phyloP scores from a whole-genome alignment of 1,284 basidiomycete genomes.

The Cerioporus squamosus region DNA sequence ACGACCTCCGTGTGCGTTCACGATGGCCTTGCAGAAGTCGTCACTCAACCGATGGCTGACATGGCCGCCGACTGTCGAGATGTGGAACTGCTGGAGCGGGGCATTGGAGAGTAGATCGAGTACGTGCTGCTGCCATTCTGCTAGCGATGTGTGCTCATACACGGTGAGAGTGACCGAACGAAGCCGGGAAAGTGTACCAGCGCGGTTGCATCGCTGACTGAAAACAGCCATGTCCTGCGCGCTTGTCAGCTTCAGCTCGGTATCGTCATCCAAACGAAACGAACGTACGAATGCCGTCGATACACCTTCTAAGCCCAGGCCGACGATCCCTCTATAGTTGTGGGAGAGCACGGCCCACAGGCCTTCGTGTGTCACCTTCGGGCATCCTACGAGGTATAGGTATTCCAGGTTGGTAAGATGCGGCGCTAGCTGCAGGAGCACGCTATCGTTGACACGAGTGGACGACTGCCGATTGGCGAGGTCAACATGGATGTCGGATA shows the following conservation, averaged over 20 bases:
- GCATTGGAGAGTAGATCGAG: constrained; percentile 47
- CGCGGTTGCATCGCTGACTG: constrained; percentile 39
- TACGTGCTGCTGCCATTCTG: constrained; percentile 49
- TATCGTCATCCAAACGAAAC: too few relatives aligned
- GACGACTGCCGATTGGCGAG: constrained; percentile 46
- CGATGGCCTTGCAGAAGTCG: constrained; percentile 53
- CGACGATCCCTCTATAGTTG: constrained; percentile 49
- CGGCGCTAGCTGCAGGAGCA: constrained; percentile 53
- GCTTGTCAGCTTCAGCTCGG: background rate
- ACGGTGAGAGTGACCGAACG: constrained; percentile 64
- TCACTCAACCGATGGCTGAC: constrained; percentile 44
- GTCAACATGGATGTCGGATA: constrained; percentile 3
- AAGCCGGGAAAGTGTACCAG: constrained; percentile 46
- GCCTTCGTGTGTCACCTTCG: constrained; percentile 66
- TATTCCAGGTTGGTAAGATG: constrained; percentile 53
- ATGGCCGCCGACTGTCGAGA: constrained; percentile 57
- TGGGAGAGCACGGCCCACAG: constrained; percentile 50
- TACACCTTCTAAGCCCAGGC: constrained; percentile 66
- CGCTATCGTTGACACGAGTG: constrained; percentile 55
- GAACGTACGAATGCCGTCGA: constrained; percentile 61
- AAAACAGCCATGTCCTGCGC: constrained; percentile 58
- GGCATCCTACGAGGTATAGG: constrained; percentile 66
- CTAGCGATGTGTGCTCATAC: constrained; percentile 36
- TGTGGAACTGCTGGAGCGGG: constrained; percentile 61
- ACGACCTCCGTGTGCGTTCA: constrained; percentile 50